These are phyloP conservation scores for Rubus idaeus DNA, from an alignment of 306 rosid species.

Conservation along the genomic window DNA sequence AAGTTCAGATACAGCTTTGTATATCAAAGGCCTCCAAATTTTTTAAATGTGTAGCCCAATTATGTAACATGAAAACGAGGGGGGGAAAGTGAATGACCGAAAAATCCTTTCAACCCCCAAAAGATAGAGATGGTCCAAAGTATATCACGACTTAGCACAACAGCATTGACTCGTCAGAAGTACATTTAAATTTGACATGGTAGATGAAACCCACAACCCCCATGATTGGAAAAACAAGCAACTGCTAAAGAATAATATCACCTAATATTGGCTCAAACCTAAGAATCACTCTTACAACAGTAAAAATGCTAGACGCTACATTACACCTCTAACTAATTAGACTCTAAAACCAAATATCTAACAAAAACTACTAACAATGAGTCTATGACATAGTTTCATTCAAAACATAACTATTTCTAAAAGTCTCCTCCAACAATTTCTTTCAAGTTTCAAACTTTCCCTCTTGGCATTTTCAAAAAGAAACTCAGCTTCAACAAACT, in stretches of 20 bases:
- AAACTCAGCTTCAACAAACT: constrained; percentile 1
- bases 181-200: neutral
- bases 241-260: neutral
- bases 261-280: neutral
- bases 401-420: neutral
- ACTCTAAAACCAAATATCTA: neutral
- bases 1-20: neutral
- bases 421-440: neutral
- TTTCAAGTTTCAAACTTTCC: neutral
- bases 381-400: neutral
- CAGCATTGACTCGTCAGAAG: neutral
- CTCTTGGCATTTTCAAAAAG: neutral
- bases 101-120: neutral
- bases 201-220: neutral
- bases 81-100: neutral
- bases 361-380: neutral
- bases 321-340: neutral
- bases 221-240: neutral
- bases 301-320: neutral
- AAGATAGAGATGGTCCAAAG: neutral
- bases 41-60: neutral
- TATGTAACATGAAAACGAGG: neutral
- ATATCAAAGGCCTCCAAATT: neutral
- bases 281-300: neutral
- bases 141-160: neutral